Evolutionary conservation across 1,284 basidiomycete genomes (phyloP).

Genomic region (Rhizoctonia solani): DNA sequence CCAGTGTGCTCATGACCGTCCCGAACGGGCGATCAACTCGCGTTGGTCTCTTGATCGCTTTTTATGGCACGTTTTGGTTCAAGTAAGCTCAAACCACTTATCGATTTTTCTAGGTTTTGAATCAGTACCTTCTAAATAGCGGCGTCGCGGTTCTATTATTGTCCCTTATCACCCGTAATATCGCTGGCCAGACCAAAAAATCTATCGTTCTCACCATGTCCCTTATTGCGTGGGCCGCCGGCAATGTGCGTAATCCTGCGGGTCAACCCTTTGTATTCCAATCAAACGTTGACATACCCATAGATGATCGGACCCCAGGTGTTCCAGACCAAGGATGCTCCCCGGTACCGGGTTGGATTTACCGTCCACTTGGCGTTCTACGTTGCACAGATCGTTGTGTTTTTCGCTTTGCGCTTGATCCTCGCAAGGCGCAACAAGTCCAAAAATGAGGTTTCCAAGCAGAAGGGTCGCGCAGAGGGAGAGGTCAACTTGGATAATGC

Average conservation of each 20-base stretch:
- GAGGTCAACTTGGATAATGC: constrained; percentile 29
- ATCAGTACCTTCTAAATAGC: constrained; percentile 7
- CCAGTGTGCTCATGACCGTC: constrained; percentile 33
- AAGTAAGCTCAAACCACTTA: constrained; percentile 19
- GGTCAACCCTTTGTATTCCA: background rate
- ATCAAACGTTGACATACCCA: background rate
- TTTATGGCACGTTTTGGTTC: constrained; percentile 28
- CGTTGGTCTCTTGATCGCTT: constrained; percentile 26
- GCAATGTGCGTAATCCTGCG: constrained; percentile 6
- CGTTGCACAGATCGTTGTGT: constrained; percentile 36
- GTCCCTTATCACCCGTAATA: constrained; percentile 38
- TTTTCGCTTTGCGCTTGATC: constrained; percentile 36
- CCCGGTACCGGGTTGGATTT: constrained; percentile 38
- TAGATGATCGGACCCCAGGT: constrained; percentile 39
- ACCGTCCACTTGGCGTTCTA: constrained; percentile 32
- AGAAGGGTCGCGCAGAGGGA: constrained; percentile 14
- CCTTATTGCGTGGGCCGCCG: constrained; percentile 34
- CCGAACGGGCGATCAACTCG: constrained; percentile 22
- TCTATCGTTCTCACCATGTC: constrained; percentile 34
- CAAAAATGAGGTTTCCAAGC: constrained; percentile 30
- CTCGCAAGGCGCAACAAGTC: constrained; percentile 36
- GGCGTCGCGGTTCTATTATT: constrained; percentile 39
- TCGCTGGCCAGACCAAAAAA: constrained; percentile 37
- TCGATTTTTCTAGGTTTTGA: background rate
- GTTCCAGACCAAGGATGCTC: constrained; percentile 39